Conservation (phyloP, 75 land plant species). For the Chamaecyparis obtusa region DNA sequence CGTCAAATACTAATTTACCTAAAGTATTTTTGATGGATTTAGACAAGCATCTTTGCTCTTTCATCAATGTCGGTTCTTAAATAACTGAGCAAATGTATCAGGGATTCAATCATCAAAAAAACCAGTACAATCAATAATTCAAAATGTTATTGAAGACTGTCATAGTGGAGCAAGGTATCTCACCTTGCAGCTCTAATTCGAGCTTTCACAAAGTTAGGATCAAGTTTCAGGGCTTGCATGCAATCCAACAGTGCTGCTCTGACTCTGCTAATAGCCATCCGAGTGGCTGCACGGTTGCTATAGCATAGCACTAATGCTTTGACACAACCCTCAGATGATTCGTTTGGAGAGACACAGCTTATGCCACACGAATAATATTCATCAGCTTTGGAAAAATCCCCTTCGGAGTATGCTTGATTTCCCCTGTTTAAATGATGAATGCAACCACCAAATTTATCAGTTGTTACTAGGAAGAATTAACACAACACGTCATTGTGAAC, state of each 20-base stretch:
- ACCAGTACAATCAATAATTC: neutral
- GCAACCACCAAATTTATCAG: neutral
- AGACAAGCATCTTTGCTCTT: neutral
- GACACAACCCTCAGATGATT: conserved; percentile 40
- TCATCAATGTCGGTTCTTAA: neutral
- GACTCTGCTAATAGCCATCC: conserved; percentile 57
- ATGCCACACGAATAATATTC: conserved; percentile 47
- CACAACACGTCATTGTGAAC: neutral
- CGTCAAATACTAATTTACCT: neutral
- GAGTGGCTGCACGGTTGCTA: conserved; percentile 51
- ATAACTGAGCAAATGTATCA: neutral
- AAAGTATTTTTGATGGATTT: neutral
- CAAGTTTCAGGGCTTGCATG: conserved; percentile 43
- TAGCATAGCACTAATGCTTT: conserved; percentile 52
- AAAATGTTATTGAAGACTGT: neutral
- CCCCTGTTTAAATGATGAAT: conserved; percentile 22
- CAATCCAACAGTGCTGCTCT: conserved; percentile 50
- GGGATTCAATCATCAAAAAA: neutral
- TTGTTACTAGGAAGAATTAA: neutral
- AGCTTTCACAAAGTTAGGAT: conserved; percentile 42
- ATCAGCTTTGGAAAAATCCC: conserved; percentile 51
- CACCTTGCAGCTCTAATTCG: conserved; percentile 44
- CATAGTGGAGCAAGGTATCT: neutral
- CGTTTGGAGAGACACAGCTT: conserved; percentile 42
- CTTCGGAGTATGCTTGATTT: conserved; percentile 49